These are phyloP conservation scores for Hanseniaspora pseudoguilliermondii DNA, from an alignment of 805 yeast species.

Conservation along the genomic window DNA sequence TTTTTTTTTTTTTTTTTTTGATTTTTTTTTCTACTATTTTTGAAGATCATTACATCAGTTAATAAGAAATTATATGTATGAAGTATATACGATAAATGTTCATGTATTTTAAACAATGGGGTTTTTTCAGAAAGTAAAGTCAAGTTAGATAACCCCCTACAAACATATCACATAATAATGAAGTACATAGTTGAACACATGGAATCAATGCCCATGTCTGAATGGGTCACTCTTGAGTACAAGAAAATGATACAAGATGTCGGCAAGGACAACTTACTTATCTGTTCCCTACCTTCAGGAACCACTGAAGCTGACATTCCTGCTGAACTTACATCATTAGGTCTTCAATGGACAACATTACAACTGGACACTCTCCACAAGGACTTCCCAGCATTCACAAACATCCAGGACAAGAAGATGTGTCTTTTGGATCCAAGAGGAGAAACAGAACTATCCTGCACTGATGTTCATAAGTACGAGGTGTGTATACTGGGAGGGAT, in stretches of 20 bases:
- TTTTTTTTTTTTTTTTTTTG: neutral
- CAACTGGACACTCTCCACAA: conserved; percentile 43
- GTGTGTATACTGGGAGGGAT: conserved; percentile 95
- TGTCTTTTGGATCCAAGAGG: conserved; percentile 90
- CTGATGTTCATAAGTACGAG: conserved; percentile 54
- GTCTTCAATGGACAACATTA: conserved; percentile 69
- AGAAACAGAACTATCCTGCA: conserved; percentile 54
- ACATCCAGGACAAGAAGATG: conserved; percentile 37
- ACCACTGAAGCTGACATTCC: conserved; percentile 60
- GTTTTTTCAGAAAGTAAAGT: too few relatives aligned
- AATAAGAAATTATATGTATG: too few relatives aligned
- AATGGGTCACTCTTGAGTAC: conserved; percentile 88
- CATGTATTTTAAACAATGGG: too few relatives aligned
- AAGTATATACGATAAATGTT: too few relatives aligned
- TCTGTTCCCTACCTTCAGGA: conserved; percentile 60
- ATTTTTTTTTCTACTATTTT: too few relatives aligned
- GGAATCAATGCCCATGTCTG: conserved; percentile 85
- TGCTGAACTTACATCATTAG: conserved; percentile 39
- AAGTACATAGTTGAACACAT: conserved; percentile 92
- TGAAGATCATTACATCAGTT: too few relatives aligned
- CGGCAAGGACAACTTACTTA: conserved; percentile 59
- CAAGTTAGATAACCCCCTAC: too few relatives aligned
- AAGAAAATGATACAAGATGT: conserved; percentile 69
- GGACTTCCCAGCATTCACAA: conserved; percentile 32
- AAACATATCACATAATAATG: too few relatives aligned